phyloP scores from a whole-genome alignment of 192 early-diverging fungal genomes.

The Jimgerdemannia lactiflua region DNA sequence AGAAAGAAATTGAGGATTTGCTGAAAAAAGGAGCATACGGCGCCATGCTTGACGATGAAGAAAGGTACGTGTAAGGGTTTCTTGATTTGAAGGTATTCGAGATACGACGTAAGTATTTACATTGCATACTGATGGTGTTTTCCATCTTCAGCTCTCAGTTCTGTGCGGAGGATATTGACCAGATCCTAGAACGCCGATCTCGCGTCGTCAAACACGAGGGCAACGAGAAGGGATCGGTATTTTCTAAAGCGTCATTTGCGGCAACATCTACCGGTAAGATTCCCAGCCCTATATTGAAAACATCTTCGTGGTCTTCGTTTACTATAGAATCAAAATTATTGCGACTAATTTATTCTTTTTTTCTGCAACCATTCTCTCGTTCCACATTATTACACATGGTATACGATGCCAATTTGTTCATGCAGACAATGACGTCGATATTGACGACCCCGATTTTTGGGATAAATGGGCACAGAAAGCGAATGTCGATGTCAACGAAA shows the following conservation, averaged over 20 bases:
- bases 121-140: slow-evolving; percentile 2
- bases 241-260: slow-evolving; percentile 84
- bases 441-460: slow-evolving; percentile 89
- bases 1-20: slow-evolving; percentile 81
- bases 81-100: not conserved
- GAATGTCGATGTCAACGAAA: slow-evolving; percentile 60
- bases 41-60: slow-evolving; percentile 82
- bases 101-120: slow-evolving; percentile 12
- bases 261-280: slow-evolving; percentile 14
- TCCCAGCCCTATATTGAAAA: slow-evolving; percentile 23
- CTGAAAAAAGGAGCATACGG: slow-evolving; percentile 90
- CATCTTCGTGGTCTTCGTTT: not conserved
- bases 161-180: slow-evolving; percentile 88
- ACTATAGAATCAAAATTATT: not conserved
- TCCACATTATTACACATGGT: no score
- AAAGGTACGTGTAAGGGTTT: slow-evolving; percentile 17
- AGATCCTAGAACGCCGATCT: slow-evolving; percentile 73
- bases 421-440: slow-evolving; percentile 49
- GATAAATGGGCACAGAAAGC: slow-evolving; percentile 82
- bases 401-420: not conserved
- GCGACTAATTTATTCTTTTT: not conserved
- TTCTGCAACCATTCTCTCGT: no score
- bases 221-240: slow-evolving; percentile 68
- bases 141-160: slow-evolving; percentile 42
- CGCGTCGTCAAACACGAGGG: slow-evolving; percentile 77